Base-by-base conservation (phyloP, 176 grass and related monocot species). In the Saccharum spontaneum region DNA sequence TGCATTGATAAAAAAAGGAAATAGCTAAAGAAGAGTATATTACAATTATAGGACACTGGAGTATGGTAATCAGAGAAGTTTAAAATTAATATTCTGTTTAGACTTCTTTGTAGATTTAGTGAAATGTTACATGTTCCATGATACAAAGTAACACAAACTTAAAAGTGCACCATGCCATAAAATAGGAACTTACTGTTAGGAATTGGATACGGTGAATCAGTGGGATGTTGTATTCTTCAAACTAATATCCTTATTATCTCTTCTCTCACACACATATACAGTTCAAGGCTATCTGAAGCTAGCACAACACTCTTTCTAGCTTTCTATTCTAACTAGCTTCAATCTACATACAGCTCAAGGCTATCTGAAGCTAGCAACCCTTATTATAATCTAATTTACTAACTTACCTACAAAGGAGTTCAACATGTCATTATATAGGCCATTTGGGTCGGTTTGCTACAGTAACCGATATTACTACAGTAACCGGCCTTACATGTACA, bases 61-160 rank as follows among this genome's bases (percentile, higher is more conserved):
- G 15, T 55, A 64, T 64, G 23, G 52, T 6, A 75, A 11, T 65
- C 63, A 69, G 28, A 48, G 69, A 84, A 69, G 16, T 43, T 69
- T 34, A 77, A 8, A 69, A 28, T 14, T 28, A 2, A 40, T 48
- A 34, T 77, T 77, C 7, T 59, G 26, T 31, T 41, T 70, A 57
- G 23, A 85, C 44, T 43, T 81, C 46, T 74, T 57, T 65, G n/a
- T n/a, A 78, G 84, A 65, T 83, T 79, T 65, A 26, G 23, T 55
- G 71, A 76, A 80, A 30, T 75, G 44, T 66, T 80, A 5, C 45
- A 54, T 60, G 18, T 20, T 82, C 57, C 15, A 23, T 3, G 44
- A 85, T 59, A 52, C 31, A 11, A 65, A 82, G 26, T 17, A 80
- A 78, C 44, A 50, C 14, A 43, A 63, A 74, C 46, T 45, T 18